Evolutionary conservation across 495 filamentous ascomycete species (phyloP).

Genomic region (Talaromyces nanjingensis): DNA sequence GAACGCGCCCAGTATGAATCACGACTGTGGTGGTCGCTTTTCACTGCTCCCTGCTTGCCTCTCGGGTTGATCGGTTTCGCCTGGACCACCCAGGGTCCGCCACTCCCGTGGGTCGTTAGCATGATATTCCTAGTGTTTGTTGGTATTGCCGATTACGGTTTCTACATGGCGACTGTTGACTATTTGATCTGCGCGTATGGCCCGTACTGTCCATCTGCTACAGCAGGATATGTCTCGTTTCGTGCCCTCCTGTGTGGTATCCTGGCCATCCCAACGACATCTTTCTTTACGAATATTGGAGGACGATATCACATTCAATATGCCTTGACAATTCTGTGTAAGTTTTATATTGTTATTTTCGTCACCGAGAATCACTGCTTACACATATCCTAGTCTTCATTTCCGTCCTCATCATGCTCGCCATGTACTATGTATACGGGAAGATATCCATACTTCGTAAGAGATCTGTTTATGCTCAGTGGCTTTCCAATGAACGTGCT

Average conservation of each 20-base stretch:
- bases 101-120: conserved; percentile 51
- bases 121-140: conserved; percentile 54
- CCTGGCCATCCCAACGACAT: conserved; percentile 35
- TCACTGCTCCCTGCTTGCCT: conserved; percentile 52
- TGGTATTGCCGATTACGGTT: conserved; percentile 59
- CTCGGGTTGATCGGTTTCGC: conserved; percentile 64
- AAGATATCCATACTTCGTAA: too few species aligned
- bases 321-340: conserved; percentile 35
- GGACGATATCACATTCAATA: conserved; percentile 33
- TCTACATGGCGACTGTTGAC: conserved; percentile 72
- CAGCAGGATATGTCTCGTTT: conserved; percentile 55
- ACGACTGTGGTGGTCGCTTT: conserved; percentile 41
- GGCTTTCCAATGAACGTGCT: too few species aligned
- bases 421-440: too few species aligned
- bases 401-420: too few species aligned
- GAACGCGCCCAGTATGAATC: conserved; percentile 21
- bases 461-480: too few species aligned
- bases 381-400: too few species aligned
- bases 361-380: too few species aligned
- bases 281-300: conserved; percentile 35
- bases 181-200: conserved; percentile 76
- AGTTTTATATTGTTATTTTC: too few species aligned
- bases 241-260: conserved; percentile 41
- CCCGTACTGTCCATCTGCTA: conserved; percentile 67
- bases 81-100: conserved; percentile 52